Evolutionary conservation across 2,329 filamentous ascomycete species (phyloP), one percentile per base, ranked within the genome.

Genomic region (Xylaria sp.): DNA sequence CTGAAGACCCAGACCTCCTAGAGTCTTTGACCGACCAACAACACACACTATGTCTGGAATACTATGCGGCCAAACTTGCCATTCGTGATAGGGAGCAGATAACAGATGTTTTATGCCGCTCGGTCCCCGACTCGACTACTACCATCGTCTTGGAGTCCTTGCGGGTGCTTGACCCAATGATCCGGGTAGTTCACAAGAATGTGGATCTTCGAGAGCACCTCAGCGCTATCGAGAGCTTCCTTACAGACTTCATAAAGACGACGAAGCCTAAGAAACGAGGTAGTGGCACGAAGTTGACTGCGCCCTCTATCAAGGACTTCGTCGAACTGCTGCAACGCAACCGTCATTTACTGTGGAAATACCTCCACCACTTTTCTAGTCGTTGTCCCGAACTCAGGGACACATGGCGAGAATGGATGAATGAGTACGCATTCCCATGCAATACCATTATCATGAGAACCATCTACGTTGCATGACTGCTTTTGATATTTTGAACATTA

Each of bases 1-100:
- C 77, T 0, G 72, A 79, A 1, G 78, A 83, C 47, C 75, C 80
- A 0, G 70, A 74, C 1, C 71, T 81, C 4, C 71, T 75, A 1
- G 70, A 75, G 0, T 74, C 77, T 0, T 72, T 91, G 23, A 81
- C 79, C 1, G 81, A 86, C 9, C 66, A 75, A 8, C 85, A 90
- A 63, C 89, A 92, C 64, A 73, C 74, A 2, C 79, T 83, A 62
- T 87, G 86, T 42, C 78, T 88, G 50, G 84, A 89, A 59, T 92
- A 90, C 71, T 85, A 90, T 64, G 82, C 86, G 0, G 83, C 87
- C 1, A 79, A 86, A n/a, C 80, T 92, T 23, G 86, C 86, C 0
- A 82, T 90, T 7, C 83, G 85, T 42, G 90, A 94, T 69, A 83
- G 90, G n/a, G 84, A 90, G 59, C 81, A 86, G 66, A 85, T 93